Evolutionary conservation across 2,329 filamentous ascomycete genomes (phyloP).

Genomic region (Teratosphaeria viscida): DNA sequence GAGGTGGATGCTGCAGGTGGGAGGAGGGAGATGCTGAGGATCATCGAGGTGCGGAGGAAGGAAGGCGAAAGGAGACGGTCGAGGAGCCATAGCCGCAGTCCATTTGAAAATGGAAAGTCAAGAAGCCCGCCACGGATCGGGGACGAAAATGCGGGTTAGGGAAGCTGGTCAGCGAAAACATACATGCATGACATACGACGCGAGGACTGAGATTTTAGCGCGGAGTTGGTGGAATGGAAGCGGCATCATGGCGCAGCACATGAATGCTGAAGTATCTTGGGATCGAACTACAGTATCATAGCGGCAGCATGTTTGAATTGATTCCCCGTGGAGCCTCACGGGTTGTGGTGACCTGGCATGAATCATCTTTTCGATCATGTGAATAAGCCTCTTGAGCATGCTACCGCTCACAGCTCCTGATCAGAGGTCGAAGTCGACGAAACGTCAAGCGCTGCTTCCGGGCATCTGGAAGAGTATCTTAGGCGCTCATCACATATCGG

Average conservation of each 20-base stretch:
- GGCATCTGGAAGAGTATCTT: background rate
- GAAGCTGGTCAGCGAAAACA: background rate
- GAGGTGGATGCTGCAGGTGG: constrained; percentile 70
- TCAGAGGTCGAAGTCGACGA: background rate
- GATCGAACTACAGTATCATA: background rate
- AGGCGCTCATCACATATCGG: background rate
- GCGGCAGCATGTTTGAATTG: background rate
- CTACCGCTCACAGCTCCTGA: background rate
- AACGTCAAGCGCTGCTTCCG: background rate
- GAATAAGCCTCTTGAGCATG: background rate
- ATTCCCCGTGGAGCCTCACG: background rate
- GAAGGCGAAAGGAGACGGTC: constrained; percentile 77
- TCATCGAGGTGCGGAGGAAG: constrained; percentile 76
- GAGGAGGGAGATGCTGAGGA: constrained; percentile 81
- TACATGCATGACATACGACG: too few relatives aligned
- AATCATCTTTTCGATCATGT: background rate
- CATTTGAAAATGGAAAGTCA: constrained; percentile 9
- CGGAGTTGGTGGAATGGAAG: background rate
- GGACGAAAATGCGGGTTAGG: constrained; percentile 14
- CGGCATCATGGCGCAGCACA: background rate
- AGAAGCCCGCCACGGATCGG: constrained; percentile 21
- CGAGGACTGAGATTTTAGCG: background rate
- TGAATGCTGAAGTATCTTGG: background rate
- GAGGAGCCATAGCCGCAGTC: constrained; percentile 25
- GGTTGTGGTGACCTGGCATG: background rate